These are phyloP conservation scores for Nemania diffusa DNA, from an alignment of 2,329 filamentous ascomycete genomes.

Conservation along the genomic window DNA sequence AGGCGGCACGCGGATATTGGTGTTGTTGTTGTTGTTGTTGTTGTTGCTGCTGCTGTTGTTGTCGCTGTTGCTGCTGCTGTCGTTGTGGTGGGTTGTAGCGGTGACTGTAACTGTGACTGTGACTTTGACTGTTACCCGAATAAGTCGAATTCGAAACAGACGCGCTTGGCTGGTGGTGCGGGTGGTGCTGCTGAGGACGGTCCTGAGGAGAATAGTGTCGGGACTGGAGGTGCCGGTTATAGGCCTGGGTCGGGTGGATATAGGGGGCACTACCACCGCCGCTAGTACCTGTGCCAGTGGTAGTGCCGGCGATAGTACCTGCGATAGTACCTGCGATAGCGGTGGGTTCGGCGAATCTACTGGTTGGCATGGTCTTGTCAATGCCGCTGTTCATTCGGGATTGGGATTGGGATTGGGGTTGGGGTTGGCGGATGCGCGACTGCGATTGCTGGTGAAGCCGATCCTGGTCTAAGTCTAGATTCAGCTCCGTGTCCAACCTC, in stretches of 20 bases:
- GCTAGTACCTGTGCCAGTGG: neutral
- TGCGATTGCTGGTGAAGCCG: conserved; percentile 17
- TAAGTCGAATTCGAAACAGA: conserved; percentile 11
- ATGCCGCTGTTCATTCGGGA: neutral
- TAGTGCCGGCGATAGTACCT: neutral
- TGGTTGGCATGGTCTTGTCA: conserved; percentile 16
- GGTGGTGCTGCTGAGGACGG: conserved; percentile 9
- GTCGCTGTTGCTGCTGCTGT: conserved; percentile 1
- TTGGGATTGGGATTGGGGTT: neutral
- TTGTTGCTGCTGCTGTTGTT: neutral
- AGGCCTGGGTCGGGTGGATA: conserved; percentile 22
- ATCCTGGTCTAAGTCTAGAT: neutral
- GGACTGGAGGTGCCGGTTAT: conserved; percentile 19
- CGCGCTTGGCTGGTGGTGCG: conserved; percentile 6
- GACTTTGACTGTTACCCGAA: neutral
- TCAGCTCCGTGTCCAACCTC: conserved; percentile 14
- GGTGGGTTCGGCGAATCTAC: conserved; percentile 1
- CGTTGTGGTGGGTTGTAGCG: conserved; percentile 14
- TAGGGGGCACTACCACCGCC: neutral
- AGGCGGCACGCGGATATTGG: conserved; percentile 23
- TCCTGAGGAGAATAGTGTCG: conserved; percentile 12
- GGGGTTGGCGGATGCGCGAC: conserved; percentile 4
- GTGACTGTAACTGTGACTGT: neutral
- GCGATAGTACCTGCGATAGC: neutral
- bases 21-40: neutral